Conservation (phyloP, 2,329 filamentous ascomycete species). For the Diaporthe amygdali region DNA sequence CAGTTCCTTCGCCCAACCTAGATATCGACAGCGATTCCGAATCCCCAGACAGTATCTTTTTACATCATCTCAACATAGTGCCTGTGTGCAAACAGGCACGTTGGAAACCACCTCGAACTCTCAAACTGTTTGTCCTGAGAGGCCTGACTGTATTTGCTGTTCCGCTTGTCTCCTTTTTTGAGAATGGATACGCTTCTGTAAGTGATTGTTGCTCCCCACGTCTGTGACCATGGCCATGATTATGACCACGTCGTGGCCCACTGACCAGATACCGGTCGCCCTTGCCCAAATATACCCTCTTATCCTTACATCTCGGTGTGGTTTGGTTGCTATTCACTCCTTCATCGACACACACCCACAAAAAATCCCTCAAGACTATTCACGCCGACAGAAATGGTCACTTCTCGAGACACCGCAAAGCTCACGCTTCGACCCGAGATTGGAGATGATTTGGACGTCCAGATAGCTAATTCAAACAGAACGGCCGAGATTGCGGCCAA, state of each 20-base stretch:
- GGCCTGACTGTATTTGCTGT: neutral
- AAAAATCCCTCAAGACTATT: neutral
- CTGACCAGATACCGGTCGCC: neutral
- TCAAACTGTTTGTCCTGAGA: neutral
- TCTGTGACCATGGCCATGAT: neutral
- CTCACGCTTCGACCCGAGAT: constrained; percentile 22
- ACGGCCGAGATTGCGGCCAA: constrained; percentile 93
- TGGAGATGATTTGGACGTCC: constrained; percentile 24
- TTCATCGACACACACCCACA: neutral
- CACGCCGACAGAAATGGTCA: neutral
- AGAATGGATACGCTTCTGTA: constrained; percentile 39
- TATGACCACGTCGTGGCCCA: neutral
- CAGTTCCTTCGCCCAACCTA: neutral
- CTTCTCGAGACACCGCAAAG: neutral
- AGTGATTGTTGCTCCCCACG: constrained; percentile 24
- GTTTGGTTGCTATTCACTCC: neutral
- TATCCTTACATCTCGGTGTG: neutral
- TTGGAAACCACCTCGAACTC: neutral
- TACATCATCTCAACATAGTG: neutral
- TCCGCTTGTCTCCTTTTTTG: neutral
- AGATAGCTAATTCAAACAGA: constrained; percentile 51
- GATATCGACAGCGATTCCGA: neutral
- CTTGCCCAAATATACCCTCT: neutral
- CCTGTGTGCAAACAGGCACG: neutral
- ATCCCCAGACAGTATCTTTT: neutral